Evolutionary conservation across 495 filamentous ascomycete genomes (phyloP).

Genomic region (Trichoderma asperelloides): DNA sequence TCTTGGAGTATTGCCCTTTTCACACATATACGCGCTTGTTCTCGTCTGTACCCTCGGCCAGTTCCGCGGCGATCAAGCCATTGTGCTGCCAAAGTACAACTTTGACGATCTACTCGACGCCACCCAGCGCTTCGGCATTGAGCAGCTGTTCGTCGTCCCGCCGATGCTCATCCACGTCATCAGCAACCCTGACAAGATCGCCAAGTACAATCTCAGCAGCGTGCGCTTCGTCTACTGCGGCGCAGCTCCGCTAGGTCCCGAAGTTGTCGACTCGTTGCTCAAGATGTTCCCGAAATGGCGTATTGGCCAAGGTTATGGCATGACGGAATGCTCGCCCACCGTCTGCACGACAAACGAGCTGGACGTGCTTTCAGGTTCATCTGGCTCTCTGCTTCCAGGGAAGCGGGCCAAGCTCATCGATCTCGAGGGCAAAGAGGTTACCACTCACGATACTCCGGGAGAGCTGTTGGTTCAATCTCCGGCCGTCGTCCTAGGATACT

Average conservation of each 20-base stretch:
- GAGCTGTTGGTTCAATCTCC: constrained; percentile 73
- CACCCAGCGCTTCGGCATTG: constrained; percentile 68
- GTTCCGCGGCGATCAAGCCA: constrained; percentile 68
- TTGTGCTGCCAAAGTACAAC: constrained; percentile 84
- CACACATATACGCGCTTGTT: constrained; percentile 80
- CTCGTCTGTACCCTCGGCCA: constrained; percentile 60
- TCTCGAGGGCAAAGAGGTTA: constrained; percentile 67
- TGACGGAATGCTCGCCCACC: constrained; percentile 77
- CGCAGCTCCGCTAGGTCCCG: constrained; percentile 72
- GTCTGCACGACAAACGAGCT: constrained; percentile 53
- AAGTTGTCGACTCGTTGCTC: constrained; percentile 62
- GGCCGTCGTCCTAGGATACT: constrained; percentile 70
- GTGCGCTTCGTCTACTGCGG: constrained; percentile 64
- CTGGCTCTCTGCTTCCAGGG: constrained; percentile 62
- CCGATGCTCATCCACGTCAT: constrained; percentile 79
- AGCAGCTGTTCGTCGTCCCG: constrained; percentile 63
- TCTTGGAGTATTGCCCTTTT: constrained; percentile 72
- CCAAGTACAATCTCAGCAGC: constrained; percentile 67
- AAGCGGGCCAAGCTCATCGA: constrained; percentile 61
- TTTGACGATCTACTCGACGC: constrained; percentile 52
- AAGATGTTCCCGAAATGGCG: constrained; percentile 55
- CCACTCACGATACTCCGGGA: constrained; percentile 64
- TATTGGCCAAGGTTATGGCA: constrained; percentile 75
- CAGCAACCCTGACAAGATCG: constrained; percentile 51
- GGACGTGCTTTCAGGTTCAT: constrained; percentile 66